phyloP scores from a whole-genome alignment of 2,329 filamentous ascomycete genomes.

The Clathrospora elynae region DNA sequence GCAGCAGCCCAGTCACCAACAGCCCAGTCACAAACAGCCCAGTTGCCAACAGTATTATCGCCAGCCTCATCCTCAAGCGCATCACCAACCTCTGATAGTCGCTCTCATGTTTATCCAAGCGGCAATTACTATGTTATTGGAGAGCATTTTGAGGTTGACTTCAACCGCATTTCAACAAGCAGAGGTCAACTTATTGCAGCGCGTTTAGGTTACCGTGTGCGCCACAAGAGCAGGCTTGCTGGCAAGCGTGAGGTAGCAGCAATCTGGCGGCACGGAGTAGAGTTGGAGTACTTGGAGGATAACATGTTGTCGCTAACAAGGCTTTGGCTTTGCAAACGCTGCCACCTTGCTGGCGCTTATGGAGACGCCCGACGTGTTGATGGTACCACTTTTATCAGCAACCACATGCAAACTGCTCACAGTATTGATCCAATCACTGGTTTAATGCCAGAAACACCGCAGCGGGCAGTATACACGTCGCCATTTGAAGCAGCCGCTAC shows the following conservation, averaged over 20 bases:
- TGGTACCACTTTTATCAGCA: background rate
- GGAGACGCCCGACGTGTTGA: background rate
- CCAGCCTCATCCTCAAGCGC: too few species aligned
- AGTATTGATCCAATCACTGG: background rate
- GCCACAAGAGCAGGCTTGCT: background rate
- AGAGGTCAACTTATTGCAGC: background rate
- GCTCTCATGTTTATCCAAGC: background rate
- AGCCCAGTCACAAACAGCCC: too few species aligned
- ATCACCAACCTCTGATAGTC: too few species aligned
- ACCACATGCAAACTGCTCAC: background rate
- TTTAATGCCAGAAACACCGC: background rate
- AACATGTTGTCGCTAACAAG: background rate
- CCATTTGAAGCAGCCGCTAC: background rate
- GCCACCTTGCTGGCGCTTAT: background rate
- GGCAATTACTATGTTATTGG: background rate
- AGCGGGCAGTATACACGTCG: background rate
- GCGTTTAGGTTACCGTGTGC: background rate
- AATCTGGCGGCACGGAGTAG: conserved; percentile 1
- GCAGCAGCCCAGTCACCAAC: too few species aligned
- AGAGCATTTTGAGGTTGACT: background rate
- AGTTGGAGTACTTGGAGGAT: background rate
- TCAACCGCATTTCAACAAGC: background rate
- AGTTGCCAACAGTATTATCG: too few species aligned
- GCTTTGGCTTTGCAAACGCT: conserved; percentile 1
- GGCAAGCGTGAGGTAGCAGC: background rate